These are phyloP conservation scores for Conticribra guillardii DNA, from an alignment of 108 stramenopile species.

Conservation along the genomic window DNA sequence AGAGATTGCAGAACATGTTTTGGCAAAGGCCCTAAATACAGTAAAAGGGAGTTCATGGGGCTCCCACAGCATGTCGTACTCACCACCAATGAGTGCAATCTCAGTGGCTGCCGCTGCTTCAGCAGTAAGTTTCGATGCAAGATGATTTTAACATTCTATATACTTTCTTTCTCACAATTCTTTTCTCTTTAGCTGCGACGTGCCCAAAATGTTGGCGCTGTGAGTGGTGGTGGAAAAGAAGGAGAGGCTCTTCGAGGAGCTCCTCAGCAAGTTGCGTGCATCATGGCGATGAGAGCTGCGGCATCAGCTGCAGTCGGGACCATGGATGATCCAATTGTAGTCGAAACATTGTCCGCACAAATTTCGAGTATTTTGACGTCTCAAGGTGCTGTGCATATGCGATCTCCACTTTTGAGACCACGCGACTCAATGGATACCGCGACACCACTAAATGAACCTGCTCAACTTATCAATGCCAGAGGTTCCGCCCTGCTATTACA, in stretches of 20 bases:
- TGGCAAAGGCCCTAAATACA: conserved; percentile 28
- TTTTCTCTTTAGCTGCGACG: no score
- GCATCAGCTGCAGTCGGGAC: conserved; percentile 64
- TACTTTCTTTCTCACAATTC: no score
- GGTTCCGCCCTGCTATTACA: conserved; percentile 19
- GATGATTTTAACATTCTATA: no score
- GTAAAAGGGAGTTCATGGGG: conserved; percentile 40
- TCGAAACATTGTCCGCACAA: conserved; percentile 52
- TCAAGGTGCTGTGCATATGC: conserved; percentile 76
- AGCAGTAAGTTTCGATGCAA: no score
- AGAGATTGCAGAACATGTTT: conserved; percentile 26
- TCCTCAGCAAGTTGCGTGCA: conserved; percentile 63
- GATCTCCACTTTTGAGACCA: conserved; percentile 68
- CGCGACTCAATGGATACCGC: conserved; percentile 25
- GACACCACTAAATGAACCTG: conserved; percentile 37
- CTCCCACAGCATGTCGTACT: conserved; percentile 27
- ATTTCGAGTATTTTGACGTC: conserved; percentile 59
- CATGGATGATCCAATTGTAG: conserved; percentile 70
- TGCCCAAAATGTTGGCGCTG: conserved; percentile 56
- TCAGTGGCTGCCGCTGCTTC: conserved; percentile 71
- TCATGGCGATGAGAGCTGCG: conserved; percentile 72
- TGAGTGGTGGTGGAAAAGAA: conserved; percentile 64
- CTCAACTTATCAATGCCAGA: conserved; percentile 9
- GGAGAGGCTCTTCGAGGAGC: conserved; percentile 68
- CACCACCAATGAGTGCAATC: conserved; percentile 71